Conservation (phyloP, 176 grass and related monocot genomes). For the Rhynchospora pubera region DNA sequence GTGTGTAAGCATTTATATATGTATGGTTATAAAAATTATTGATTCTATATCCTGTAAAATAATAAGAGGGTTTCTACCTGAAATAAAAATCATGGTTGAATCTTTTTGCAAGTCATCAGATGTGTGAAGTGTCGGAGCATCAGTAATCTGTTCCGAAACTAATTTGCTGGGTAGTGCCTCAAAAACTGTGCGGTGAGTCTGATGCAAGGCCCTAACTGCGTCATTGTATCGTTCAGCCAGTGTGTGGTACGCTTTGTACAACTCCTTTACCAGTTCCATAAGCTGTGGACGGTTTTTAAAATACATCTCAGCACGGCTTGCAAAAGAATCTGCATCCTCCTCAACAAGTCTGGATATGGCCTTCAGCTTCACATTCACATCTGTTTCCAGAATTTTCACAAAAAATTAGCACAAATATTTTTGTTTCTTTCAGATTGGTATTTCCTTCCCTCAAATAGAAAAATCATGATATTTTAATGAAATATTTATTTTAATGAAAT, state of each 20-base stretch:
- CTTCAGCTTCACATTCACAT: conserved; percentile 79
- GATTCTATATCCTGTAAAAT: background rate
- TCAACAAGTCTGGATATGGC: conserved; percentile 84
- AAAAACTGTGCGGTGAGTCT: conserved; percentile 68
- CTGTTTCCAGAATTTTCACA: conserved; percentile 25
- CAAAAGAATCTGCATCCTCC: conserved; percentile 94
- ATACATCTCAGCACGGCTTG: conserved; percentile 91
- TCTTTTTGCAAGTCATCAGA: conserved; percentile 11
- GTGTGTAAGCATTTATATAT: background rate
- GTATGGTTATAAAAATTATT: background rate
- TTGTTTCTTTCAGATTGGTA: background rate
- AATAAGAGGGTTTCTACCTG: background rate
- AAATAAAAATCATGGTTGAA: background rate
- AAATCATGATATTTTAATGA: background rate
- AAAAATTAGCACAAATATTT: background rate
- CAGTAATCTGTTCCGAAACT: background rate
- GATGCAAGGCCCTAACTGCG: conserved; percentile 67
- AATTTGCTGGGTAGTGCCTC: conserved; percentile 65
- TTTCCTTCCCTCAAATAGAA: background rate
- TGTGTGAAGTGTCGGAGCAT: background rate
- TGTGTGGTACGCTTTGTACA: conserved; percentile 80
- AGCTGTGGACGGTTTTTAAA: conserved; percentile 81
- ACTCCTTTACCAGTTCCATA: conserved; percentile 81
- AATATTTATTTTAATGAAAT: background rate
- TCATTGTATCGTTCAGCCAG: conserved; percentile 85